These are phyloP conservation scores for Stentor coeruleus DNA, from an alignment of 73 alveolate genomes.

Conservation along the genomic window DNA sequence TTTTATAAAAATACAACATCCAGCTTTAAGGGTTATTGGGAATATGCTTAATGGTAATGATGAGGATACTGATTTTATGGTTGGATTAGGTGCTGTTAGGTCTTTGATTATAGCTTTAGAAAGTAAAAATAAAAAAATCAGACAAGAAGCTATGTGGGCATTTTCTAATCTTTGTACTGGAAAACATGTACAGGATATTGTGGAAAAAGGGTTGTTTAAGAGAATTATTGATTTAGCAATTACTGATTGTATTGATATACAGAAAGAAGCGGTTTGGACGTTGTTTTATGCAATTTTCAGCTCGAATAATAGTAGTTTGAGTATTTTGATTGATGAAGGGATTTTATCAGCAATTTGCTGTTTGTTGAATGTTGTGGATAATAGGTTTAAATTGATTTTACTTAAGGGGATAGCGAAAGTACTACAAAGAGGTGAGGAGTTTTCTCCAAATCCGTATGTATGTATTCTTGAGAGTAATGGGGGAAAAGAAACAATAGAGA, in stretches of 20 bases:
- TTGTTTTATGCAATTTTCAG: neutral
- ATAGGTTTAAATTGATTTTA: neutral
- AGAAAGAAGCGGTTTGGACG: neutral
- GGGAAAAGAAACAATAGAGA: neutral
- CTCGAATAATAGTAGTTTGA: no score
- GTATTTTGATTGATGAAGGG: neutral
- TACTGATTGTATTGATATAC: neutral
- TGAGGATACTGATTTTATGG: neutral
- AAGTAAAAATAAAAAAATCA: neutral
- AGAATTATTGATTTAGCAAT: neutral
- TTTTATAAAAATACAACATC: neutral
- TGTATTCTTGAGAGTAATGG: neutral
- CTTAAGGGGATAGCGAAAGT: neutral
- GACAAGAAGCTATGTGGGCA: constrained; percentile 11
- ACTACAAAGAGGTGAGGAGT: neutral
- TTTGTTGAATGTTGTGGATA: neutral
- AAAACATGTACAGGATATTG: neutral
- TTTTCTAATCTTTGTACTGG: neutral
- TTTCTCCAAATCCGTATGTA: neutral
- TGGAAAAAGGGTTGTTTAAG: neutral
- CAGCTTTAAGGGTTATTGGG: neutral
- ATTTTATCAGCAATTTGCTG: neutral
- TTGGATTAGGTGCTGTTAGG: neutral
- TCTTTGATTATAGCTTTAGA: neutral
- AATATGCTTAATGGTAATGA: neutral